Conservation (phyloP, 768 basidiomycete species). For the Clitopilus hobsonii region DNA sequence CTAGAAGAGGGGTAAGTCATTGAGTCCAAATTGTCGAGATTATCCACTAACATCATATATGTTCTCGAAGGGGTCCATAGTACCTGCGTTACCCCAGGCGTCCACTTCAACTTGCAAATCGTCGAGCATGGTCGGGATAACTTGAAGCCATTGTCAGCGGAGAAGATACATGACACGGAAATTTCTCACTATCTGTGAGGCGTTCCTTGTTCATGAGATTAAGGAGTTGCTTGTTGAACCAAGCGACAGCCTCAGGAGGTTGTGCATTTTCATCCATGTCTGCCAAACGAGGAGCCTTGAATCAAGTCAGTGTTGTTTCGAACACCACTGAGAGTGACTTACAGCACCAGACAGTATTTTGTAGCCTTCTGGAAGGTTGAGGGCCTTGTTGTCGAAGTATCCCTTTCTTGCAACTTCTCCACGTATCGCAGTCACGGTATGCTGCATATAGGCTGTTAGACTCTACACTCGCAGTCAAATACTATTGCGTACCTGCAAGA, state of each 20-base stretch:
- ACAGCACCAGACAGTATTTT: slow-evolving; percentile 28
- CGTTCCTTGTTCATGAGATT: slow-evolving; percentile 10
- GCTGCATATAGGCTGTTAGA: slow-evolving; percentile 3
- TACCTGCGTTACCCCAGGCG: slow-evolving; percentile 18
- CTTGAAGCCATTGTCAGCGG: slow-evolving; percentile 2
- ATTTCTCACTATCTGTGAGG: slow-evolving; percentile 8
- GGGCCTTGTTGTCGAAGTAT: slow-evolving; percentile 24
- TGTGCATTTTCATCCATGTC: slow-evolving; percentile 18
- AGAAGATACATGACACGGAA: background rate
- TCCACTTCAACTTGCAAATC: slow-evolving; percentile 17
- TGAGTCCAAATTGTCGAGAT: background rate
- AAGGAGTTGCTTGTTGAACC: slow-evolving; percentile 16
- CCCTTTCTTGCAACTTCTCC: slow-evolving; percentile 26
- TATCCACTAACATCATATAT: slow-evolving; percentile 17
- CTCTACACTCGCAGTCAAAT: background rate
- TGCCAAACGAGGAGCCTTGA: slow-evolving; percentile 15
- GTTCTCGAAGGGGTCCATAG: slow-evolving; percentile 19
- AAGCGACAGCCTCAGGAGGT: slow-evolving; percentile 11
- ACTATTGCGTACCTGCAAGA: slow-evolving; percentile 19
- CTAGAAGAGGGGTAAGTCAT: slow-evolving; percentile 5
- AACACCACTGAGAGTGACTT: background rate
- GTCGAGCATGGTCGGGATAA: slow-evolving; percentile 18
- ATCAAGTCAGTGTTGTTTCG: background rate
- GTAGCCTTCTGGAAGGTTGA: slow-evolving; percentile 28
- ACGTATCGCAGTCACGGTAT: slow-evolving; percentile 20